phyloP scores from a whole-genome alignment of 2,329 filamentous ascomycete species.

The Aureobasidium sp. region DNA sequence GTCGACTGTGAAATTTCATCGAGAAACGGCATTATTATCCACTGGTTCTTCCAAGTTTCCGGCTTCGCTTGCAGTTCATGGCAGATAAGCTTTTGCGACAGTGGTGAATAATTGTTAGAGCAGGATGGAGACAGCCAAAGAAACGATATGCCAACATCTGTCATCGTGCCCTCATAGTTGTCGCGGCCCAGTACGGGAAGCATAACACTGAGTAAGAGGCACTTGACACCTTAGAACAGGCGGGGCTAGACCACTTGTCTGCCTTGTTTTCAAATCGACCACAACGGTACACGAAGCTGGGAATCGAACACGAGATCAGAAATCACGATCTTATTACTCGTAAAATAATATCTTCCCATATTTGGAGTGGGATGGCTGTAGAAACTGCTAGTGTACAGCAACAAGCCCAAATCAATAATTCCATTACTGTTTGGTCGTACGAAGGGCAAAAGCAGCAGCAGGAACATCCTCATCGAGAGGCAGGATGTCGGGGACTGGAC shows the following conservation, averaged over 20 bases:
- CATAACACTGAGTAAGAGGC: not conserved
- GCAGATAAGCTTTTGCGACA: not conserved
- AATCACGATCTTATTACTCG: not conserved
- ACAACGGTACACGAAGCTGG: not conserved
- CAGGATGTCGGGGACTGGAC: conserved; percentile 76
- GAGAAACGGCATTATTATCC: not conserved
- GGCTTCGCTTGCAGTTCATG: not conserved
- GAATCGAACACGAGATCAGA: not conserved
- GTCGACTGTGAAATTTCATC: not conserved
- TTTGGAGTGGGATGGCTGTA: not conserved
- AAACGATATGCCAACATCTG: not conserved
- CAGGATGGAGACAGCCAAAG: not conserved
- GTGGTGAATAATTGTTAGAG: not conserved
- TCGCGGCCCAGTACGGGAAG: not conserved
- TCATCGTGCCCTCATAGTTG: not conserved
- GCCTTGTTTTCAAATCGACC: not conserved
- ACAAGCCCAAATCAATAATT: not conserved
- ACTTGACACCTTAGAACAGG: not conserved
- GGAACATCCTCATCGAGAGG: conserved; percentile 68
- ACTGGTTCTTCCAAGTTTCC: not conserved
- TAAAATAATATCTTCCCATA: not conserved
- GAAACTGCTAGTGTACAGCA: conserved; percentile 1
- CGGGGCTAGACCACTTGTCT: not conserved
- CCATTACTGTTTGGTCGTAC: not conserved
- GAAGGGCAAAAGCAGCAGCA: conserved; percentile 26